Evolutionary conservation across 306 rosid species (phyloP).

Genomic region (Malus sieversii): DNA sequence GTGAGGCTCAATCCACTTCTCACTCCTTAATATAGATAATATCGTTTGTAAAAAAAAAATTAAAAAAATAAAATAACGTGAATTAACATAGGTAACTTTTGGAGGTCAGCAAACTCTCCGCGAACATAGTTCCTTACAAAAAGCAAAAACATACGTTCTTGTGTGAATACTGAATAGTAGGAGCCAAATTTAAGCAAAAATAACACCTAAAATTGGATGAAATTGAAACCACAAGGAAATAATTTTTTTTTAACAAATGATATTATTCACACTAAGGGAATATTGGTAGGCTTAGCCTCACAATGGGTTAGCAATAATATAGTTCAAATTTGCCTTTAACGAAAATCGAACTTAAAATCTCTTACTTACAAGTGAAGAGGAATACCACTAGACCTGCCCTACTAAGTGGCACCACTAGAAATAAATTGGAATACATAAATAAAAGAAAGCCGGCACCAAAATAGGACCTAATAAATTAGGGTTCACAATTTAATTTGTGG

Average conservation of each 20-base stretch:
- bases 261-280: too few species aligned
- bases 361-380: fast-evolving
- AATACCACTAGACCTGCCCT: fast-evolving
- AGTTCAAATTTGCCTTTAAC: too few species aligned
- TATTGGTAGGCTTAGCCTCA: too few species aligned
- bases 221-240: not conserved
- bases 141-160: not conserved
- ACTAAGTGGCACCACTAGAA: not conserved
- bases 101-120: not conserved
- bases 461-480: not conserved
- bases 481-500: not conserved
- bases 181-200: not conserved
- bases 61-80: too few species aligned
- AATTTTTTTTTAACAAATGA: not conserved
- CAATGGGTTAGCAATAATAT: too few species aligned
- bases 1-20: too few species aligned
- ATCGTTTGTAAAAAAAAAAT: too few species aligned
- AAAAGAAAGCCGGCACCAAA: not conserved
- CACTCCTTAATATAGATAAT: too few species aligned
- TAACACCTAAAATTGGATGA: not conserved
- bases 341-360: too few species aligned
- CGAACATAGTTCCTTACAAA: not conserved
- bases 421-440: not conserved
- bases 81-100: too few species aligned
- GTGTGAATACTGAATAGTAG: not conserved